Percentiles rank a stretch among this genome's conserved stretches.
phyloP scores from a whole-genome alignment of 116 monocot genomes.

The Papilionanthe hybrid region DNA sequence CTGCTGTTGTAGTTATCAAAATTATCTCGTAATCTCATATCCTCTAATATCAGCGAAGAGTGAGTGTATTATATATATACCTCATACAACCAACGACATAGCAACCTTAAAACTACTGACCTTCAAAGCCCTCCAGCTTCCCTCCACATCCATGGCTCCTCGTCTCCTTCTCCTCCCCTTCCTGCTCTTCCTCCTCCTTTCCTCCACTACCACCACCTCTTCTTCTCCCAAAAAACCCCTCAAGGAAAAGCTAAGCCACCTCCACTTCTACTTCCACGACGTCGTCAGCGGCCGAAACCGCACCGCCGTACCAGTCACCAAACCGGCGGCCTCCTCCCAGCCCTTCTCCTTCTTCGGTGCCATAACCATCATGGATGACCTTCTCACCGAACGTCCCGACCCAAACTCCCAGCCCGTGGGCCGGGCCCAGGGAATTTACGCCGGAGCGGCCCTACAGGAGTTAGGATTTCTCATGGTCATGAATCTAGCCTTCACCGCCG shows the following conservation, averaged over 20 bases:
- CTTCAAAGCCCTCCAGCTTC: too few relatives aligned
- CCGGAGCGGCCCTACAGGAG: conserved; percentile 15
- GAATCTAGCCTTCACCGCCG: conserved; percentile 43
- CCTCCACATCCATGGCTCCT: neutral
- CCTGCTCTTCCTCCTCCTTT: conserved; percentile 46
- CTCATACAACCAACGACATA: too few relatives aligned
- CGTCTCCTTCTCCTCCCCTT: neutral
- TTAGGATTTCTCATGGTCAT: conserved; percentile 38
- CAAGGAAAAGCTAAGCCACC: conserved; percentile 22
- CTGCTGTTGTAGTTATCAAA: too few relatives aligned
- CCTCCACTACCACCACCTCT: conserved; percentile 38
- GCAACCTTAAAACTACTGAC: too few relatives aligned
- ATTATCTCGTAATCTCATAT: too few relatives aligned
- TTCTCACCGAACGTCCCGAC: conserved; percentile 40
- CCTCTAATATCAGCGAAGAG: too few relatives aligned
- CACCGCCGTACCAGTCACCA: conserved; percentile 18
- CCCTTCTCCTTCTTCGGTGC: conserved; percentile 27
- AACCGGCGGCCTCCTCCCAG: conserved; percentile 20
- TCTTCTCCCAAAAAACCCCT: too few relatives aligned
- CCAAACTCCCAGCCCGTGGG: conserved; percentile 25
- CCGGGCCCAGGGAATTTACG: conserved; percentile 56
- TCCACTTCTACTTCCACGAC: conserved; percentile 51
- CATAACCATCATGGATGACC: conserved; percentile 48
- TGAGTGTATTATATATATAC: too few relatives aligned
- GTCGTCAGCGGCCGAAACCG: conserved; percentile 23